phyloP scores from a whole-genome alignment of 306 rosid genomes.

The Rosa chinensis region DNA sequence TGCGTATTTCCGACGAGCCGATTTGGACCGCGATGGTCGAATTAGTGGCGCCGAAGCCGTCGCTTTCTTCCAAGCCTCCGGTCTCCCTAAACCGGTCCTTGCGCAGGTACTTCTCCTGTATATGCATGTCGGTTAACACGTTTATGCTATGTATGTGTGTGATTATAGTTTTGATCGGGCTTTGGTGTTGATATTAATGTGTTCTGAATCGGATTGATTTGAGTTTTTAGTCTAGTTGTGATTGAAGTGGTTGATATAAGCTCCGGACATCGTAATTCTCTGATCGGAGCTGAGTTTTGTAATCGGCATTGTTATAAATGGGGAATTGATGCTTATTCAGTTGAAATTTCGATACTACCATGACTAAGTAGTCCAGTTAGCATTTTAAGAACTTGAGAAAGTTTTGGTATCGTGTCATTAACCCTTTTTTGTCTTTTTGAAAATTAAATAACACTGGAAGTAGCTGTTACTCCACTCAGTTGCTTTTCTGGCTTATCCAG shows the following conservation, averaged over 20 bases:
- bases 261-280: background rate
- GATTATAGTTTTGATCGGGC: conserved; percentile 3
- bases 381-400: background rate
- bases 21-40: conserved; percentile 96
- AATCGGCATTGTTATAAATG: background rate
- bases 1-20: conserved; percentile 90
- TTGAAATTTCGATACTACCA: background rate
- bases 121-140: background rate
- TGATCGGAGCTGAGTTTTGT: background rate
- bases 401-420: background rate
- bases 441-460: background rate
- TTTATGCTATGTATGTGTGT: background rate
- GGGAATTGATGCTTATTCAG: background rate
- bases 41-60: conserved; percentile 96
- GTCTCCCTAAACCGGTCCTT: conserved; percentile 78
- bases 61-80: conserved; percentile 90
- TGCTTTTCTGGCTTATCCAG: background rate
- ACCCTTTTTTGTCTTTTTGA: background rate
- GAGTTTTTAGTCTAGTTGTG: conserved; percentile 14
- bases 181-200: conserved; percentile 16
- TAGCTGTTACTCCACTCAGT: background rate
- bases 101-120: conserved; percentile 58
- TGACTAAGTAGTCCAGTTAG: conserved; percentile 6
- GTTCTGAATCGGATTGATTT: conserved; percentile 19
- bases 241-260: conserved; percentile 20